Evolutionary conservation across 2,329 filamentous ascomycete genomes (phyloP), one percentile per base, ranked within the genome.

Genomic region (Scedosporium boydii): DNA sequence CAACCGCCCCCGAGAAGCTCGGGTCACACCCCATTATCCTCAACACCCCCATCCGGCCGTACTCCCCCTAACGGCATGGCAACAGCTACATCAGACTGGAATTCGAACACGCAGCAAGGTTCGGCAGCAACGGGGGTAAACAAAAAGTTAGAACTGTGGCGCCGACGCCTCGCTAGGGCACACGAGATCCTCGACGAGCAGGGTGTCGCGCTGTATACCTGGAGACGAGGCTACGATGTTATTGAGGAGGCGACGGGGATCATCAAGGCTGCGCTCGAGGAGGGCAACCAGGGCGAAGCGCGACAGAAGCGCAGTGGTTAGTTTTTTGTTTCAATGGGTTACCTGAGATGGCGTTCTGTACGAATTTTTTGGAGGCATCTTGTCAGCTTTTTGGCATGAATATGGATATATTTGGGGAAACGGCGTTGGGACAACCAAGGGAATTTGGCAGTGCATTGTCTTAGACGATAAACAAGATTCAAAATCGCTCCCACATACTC

Each of bases 71-170:
- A 51, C 21, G 18, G 14, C 6, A 41, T 27, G 55, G 14, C 21
- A 2, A n/a, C 14, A n/a, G 4, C 29, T n/a, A 18, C 23, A 6
- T 4, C 56, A 14, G 51, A 55, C 26, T 51, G 51, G 53, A 46
- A 9, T 21, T 38, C 16, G 23, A 44, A 18, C 48, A 56, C n/a
- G 56, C 59, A 23, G 41, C 44, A 5, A 23, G 38, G 6, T 29
- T 58, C 27, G 53, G 63, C 70, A 61, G 68, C 66, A 3, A 38
- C 34, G 34, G 34, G 34, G 9, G 70, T 76, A 12, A 90, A 85
- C 72, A 91, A 88, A 75, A 88, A 90, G 66, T 78, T 91, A 62
- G 87, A 88, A 64, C 70, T 91, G 58, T 95, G 90, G 90, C 79
- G 81, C 65, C 81, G 86, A 62, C 77, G 90, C 48, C 83, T 90